Percentiles rank a stretch among this genome's conserved stretches.
phyloP scores from a whole-genome alignment of 2,329 filamentous ascomycete genomes.

The Colletotrichum musae region DNA sequence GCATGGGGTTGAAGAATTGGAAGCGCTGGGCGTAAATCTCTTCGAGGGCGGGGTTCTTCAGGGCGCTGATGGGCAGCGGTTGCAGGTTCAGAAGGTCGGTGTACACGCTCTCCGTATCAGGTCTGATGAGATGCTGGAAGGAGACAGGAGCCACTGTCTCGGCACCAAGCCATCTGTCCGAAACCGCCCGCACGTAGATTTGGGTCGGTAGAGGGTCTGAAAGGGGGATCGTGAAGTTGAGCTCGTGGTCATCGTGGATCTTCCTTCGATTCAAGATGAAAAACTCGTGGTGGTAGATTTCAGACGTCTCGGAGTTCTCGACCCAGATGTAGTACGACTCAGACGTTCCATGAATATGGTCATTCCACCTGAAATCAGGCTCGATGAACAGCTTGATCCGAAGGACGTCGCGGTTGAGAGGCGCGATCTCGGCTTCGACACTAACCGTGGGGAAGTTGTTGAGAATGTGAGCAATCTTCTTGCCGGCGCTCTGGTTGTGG shows the following conservation, averaged over 20 bases:
- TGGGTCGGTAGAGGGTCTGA: conserved; percentile 94
- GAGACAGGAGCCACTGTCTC: conserved; percentile 96
- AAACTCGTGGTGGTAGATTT: conserved; percentile 98
- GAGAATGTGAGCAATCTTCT: conserved; percentile 83
- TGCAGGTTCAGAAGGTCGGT: conserved; percentile 94
- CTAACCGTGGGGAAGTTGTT: conserved; percentile 93
- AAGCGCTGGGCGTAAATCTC: conserved; percentile 91
- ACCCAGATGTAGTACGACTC: conserved; percentile 99
- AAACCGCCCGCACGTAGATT: conserved; percentile 95
- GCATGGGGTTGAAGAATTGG: conserved; percentile 99
- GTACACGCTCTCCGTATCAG: conserved; percentile 97
- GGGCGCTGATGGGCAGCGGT: conserved; percentile 86
- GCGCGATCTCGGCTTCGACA: conserved; percentile 94
- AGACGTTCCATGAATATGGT: conserved; percentile 91
- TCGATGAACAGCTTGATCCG: conserved; percentile 90
- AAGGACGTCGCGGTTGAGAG: conserved; percentile 93
- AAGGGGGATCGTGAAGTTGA: conserved; percentile 97
- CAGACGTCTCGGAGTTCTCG: conserved; percentile 96
- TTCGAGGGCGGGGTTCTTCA: conserved; percentile 90
- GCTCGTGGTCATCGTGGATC: conserved; percentile 94
- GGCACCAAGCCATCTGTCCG: conserved; percentile 95
- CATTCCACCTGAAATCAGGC: conserved; percentile 95
- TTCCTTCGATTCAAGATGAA: conserved; percentile 94
- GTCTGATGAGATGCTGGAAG: conserved; percentile 97
- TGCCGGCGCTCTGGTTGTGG: conserved; percentile 90